Evolutionary conservation across 1,284 basidiomycete genomes (phyloP), one percentile per base, ranked within the genome.

Genomic region (Cutaneotrichosporon dermatis): DNA sequence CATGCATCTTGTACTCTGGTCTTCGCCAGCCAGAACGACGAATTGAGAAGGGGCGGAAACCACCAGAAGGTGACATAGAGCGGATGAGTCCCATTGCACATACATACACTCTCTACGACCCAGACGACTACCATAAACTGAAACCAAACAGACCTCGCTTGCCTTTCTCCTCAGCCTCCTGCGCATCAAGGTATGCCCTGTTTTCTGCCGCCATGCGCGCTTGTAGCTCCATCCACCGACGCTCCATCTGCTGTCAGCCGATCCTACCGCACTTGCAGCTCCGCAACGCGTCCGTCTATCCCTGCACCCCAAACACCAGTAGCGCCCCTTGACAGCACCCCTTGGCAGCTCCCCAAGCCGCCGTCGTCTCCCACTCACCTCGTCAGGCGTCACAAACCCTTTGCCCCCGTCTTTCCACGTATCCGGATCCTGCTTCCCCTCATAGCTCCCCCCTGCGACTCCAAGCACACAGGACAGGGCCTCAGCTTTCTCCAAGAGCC

Each of bases 151-250:
- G 15, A 9, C 44, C 25, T 13, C 43, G 9, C 16, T 39, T 13
- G 13, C n/a, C 13, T 16, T 51, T 39, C 11, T 40, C 37, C 39
- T 41, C 16, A n/a, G 13, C 34, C 50, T 53, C 13, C 39, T 48
- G 36, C 11, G 39, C 34, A 6, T 37, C 15, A 3, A 53, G 41
- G 9, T 46, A 41, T n/a, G 6, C 54, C n/a, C 35, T 40, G 6
- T 55, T 55, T n/a, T 60, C 51, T 6, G 10, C 41, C 11, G 59
- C 59, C 54, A 60, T 56, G 3, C 59, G 40, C 34, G 54, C 59
- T 44, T 60, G 54, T 9, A 56, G 51, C 45, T 56, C 51, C 59
- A 60, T 60, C 11, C 35, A 60, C 35, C 40, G 33, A 13, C 51
- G 39, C 12, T 60, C 59, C 39, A 56, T 39, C 52, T 59, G 46